Conservation (phyloP, 192 early-diverging fungal species). For the Rhizophagus clarus region DNA sequence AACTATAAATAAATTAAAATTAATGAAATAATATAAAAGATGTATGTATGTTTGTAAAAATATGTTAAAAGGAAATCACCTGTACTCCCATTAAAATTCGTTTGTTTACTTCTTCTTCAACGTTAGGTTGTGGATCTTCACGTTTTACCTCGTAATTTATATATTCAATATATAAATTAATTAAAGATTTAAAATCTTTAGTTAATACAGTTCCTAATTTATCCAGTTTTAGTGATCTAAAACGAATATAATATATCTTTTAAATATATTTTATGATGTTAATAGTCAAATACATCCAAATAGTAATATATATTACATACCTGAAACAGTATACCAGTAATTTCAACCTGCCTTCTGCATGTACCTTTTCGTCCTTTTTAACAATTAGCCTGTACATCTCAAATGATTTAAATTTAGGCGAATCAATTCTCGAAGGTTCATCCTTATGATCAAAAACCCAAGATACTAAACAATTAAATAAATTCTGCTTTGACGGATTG, state of each 20-base stretch:
- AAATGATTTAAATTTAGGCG: conserved; percentile 10
- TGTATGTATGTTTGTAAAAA: background rate
- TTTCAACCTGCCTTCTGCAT: background rate
- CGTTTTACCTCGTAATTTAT: background rate
- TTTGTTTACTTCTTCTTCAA: background rate
- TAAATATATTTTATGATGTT: background rate
- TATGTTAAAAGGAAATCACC: background rate
- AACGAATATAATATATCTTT: background rate
- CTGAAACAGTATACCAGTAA: background rate
- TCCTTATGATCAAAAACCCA: background rate
- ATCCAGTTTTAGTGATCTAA: background rate
- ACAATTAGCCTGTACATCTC: background rate
- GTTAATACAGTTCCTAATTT: background rate
- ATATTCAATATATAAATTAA: conserved; percentile 2
- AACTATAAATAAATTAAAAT: background rate
- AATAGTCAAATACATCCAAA: background rate
- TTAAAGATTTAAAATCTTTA: background rate
- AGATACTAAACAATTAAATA: conserved; percentile 5
- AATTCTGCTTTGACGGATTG: background rate
- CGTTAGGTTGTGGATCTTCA: background rate
- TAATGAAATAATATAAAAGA: background rate
- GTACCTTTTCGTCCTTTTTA: background rate
- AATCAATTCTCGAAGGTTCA: background rate
- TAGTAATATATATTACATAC: background rate
- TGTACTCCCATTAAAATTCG: background rate